A percentile compares a stretch with the other conserved stretches of the same genome.
These are phyloP conservation scores for Bipolaris victoriae DNA, from an alignment of 2,329 filamentous ascomycete species.

Conservation along the genomic window DNA sequence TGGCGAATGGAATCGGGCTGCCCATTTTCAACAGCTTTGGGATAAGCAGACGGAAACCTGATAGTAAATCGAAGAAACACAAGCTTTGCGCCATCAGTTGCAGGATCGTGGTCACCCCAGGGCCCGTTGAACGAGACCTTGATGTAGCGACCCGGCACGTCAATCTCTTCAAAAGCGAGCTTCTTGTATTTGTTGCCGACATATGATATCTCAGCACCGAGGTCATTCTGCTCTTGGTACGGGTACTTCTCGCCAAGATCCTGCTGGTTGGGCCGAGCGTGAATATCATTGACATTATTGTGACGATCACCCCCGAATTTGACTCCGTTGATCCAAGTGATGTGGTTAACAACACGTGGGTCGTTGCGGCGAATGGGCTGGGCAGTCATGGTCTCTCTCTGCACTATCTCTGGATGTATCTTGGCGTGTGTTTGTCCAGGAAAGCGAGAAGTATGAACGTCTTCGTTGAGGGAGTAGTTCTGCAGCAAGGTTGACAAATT, in stretches of 20 bases:
- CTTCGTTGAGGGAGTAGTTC: constrained; percentile 26
- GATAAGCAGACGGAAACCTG: constrained; percentile 64
- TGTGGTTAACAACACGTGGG: constrained; percentile 62
- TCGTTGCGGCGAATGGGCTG: constrained; percentile 57
- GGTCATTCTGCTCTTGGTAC: constrained; percentile 52
- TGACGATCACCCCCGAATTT: constrained; percentile 59
- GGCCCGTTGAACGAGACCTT: constrained; percentile 65
- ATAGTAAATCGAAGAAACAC: constrained; percentile 64
- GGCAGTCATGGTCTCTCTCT: constrained; percentile 54
- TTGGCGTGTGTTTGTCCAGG: constrained; percentile 15
- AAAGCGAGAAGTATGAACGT: constrained; percentile 15
- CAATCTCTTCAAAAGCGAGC: constrained; percentile 64
- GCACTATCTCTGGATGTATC: constrained; percentile 12
- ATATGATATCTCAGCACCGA: constrained; percentile 66
- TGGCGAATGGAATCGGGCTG: constrained; percentile 26
- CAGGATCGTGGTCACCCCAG: constrained; percentile 57
- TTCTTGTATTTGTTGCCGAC: constrained; percentile 67
- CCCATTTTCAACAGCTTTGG: constrained; percentile 54
- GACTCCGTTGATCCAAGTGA: constrained; percentile 70
- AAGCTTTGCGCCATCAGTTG: constrained; percentile 45
- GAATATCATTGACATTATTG: constrained; percentile 31
- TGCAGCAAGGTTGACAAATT: constrained; percentile 38
- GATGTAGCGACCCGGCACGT: constrained; percentile 60
- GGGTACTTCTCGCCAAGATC: constrained; percentile 31
- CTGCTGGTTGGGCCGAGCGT: constrained; percentile 23